A percentile compares a stretch with the other conserved stretches of the same genome.
These are phyloP conservation scores for Saccharomyces hybrid DNA, from an alignment of 1,139 yeast species.

Conservation along the genomic window DNA sequence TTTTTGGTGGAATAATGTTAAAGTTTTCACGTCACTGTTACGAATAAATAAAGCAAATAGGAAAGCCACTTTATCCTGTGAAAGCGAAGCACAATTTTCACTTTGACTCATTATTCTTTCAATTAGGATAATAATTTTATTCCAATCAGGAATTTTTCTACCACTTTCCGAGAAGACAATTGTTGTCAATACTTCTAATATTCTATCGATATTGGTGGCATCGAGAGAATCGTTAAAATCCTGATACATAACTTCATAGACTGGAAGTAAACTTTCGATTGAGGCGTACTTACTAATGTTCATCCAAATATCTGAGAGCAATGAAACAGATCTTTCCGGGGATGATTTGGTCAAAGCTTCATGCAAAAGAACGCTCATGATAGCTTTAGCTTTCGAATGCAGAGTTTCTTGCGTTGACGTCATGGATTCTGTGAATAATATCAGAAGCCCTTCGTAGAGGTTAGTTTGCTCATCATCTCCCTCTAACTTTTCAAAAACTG, in stretches of 20 bases:
- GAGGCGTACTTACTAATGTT: conserved; percentile 59
- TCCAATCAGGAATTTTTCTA: conserved; percentile 42
- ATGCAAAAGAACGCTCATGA: conserved; percentile 41
- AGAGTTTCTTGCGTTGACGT: conserved; percentile 62
- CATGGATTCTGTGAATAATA: conserved; percentile 66
- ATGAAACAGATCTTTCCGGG: conserved; percentile 31
- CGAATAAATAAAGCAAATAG: conserved; percentile 46
- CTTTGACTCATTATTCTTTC: conserved; percentile 11
- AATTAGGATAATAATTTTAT: conserved; percentile 13
- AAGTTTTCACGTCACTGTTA: conserved; percentile 47
- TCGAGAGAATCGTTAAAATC: conserved; percentile 8
- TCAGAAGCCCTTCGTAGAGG: conserved; percentile 45
- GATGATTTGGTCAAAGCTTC: conserved; percentile 31
- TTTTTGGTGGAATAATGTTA: conserved; percentile 43
- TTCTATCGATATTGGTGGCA: conserved; percentile 9
- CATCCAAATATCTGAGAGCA: conserved; percentile 52
- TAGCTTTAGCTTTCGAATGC: conserved; percentile 58
- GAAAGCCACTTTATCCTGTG: conserved; percentile 24
- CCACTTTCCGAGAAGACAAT: conserved; percentile 64
- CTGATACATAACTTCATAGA: conserved; percentile 36
- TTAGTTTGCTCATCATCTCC: conserved; percentile 14
- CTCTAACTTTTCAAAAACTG: conserved; percentile 43
- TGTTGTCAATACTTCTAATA: conserved; percentile 34
- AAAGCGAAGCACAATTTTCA: conserved; percentile 11
- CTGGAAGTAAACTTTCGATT: conserved; percentile 42